Evolutionary conservation across 768 basidiomycete species (phyloP).

Genomic region (Arthromyces matolae): DNA sequence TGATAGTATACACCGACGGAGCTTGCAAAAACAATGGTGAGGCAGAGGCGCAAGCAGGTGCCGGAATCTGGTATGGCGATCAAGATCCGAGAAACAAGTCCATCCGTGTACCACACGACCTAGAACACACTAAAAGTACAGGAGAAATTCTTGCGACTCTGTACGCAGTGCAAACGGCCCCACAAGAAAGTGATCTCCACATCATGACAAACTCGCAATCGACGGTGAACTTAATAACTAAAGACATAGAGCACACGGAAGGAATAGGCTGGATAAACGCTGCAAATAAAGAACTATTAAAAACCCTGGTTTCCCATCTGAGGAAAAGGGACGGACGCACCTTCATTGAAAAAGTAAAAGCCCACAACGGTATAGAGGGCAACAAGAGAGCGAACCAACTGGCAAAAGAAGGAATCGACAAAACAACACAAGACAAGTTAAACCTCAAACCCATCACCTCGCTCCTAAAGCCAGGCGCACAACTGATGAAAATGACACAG

Average conservation of each 20-base stretch:
- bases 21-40: constrained; percentile 12
- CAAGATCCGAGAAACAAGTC: constrained; percentile 12
- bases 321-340: not conserved
- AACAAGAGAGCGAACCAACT: constrained; percentile 17
- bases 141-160: constrained; percentile 20
- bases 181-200: not conserved
- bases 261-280: constrained; percentile 10
- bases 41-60: constrained; percentile 8
- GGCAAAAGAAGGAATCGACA: constrained; percentile 6
- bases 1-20: constrained; percentile 5
- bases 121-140: constrained; percentile 16
- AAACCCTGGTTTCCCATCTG: constrained; percentile 1
- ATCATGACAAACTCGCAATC: constrained; percentile 17
- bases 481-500: not conserved
- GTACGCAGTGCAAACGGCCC: constrained; percentile 1
- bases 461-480: not conserved
- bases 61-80: constrained; percentile 15
- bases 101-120: constrained; percentile 7
- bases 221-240: constrained; percentile 12
- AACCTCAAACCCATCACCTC: not conserved
- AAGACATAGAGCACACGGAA: constrained; percentile 3
- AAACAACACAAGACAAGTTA: not conserved
- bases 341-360: constrained; percentile 13
- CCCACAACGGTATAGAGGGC: constrained; percentile 11
- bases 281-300: not conserved